Base-by-base conservation (phyloP, 2,329 filamentous ascomycete species). In the Tolypocladium sp. region DNA sequence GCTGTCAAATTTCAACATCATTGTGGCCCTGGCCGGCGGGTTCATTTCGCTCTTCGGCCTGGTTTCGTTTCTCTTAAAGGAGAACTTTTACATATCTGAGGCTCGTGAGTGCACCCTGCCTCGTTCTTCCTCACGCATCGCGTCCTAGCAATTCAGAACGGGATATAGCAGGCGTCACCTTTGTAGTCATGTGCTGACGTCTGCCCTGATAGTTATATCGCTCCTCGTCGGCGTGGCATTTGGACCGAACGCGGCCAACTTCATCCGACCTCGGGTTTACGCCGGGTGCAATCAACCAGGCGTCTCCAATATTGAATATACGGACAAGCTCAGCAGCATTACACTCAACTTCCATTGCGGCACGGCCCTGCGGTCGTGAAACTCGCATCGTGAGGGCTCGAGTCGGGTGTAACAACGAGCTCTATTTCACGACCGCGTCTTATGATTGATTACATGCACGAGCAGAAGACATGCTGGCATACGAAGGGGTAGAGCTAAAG, bases 41-140 rank as follows among this genome's bases (percentile, higher is more conserved):
- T 97, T 95, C 76, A 86, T 97, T 62, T 91, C 90, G 0, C 65
- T 95, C n/a, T 97, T 96, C 68, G 92, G 91, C 4, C 77, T 97
- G 51, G 91, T 97, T 0, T 96, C 91, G 1, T 96, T 92, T 69
- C 81, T 96, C 22, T 81, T 90, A 69, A 96, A 97, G 70, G 92
- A 96, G 75, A 88, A 86, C 60, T 93, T 90, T 70, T 96, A 96
- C 71, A 81, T 97, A 1, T 96, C 91, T 1, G 92, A 97, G 81
- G 90, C 92, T 57, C 78, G 91, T 93, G 78, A 71, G 89, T 84
- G n/a, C 33, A 35, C 53, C n/a, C n/a, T n/a, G 12, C 1, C 30
- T n/a, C 41, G 20, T 37, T 10, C 25, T 51, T 52, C 46, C 38
- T 33, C 15, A 13, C 54, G 40, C 56, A 49, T 44, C 22, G 22